Evolutionary conservation across 805 yeast genomes (phyloP).

Genomic region (Ogataea ramenticola): DNA sequence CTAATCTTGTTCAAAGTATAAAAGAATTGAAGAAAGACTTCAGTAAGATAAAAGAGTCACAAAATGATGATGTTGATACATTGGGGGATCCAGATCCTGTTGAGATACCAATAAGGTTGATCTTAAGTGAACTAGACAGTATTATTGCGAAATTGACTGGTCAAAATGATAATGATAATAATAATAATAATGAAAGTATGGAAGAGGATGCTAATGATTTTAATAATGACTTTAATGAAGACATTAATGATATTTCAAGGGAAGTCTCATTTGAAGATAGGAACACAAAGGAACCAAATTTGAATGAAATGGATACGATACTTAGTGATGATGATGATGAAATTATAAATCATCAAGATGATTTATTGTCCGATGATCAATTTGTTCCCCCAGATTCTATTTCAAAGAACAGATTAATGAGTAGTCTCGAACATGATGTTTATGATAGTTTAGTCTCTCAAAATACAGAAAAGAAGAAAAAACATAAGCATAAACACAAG

Average conservation of each 20-base stretch:
- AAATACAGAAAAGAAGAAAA: background rate
- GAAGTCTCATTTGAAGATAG: background rate
- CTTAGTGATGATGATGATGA: too few species aligned
- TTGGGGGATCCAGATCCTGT: background rate
- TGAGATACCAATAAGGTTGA: background rate
- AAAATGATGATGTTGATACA: background rate
- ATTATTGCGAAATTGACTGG: background rate
- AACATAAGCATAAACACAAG: background rate
- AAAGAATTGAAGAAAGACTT: background rate
- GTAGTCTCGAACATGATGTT: background rate
- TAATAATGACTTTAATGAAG: conserved; percentile 2
- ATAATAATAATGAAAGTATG: background rate
- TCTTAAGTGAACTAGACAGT: background rate
- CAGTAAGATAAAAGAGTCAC: background rate
- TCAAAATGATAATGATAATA: background rate
- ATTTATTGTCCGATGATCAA: background rate
- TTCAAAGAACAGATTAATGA: too few species aligned
- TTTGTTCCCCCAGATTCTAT: too few species aligned
- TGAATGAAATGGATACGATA: too few species aligned
- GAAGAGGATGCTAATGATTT: background rate
- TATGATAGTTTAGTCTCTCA: background rate
- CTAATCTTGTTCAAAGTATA: background rate
- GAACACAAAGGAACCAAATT: too few species aligned
- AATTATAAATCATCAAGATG: background rate
- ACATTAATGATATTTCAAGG: conserved; percentile 1